phyloP scores from a whole-genome alignment of 306 rosid species.

The Delonix regia region DNA sequence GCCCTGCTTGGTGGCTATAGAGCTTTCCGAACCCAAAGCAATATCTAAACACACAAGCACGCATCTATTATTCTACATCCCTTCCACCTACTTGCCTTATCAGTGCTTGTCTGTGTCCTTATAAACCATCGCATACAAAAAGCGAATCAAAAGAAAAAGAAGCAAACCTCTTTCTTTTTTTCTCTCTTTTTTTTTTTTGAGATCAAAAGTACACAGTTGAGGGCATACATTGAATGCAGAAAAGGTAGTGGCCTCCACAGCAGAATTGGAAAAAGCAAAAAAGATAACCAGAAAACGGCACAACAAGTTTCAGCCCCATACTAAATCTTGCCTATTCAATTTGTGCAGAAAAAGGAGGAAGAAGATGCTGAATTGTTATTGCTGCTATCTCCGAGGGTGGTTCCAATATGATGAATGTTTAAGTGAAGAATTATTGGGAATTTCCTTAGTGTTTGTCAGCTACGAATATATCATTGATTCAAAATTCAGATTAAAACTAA shows the following conservation, averaged over 20 bases:
- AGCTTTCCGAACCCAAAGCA: slow-evolving; percentile 9
- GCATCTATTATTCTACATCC: not conserved
- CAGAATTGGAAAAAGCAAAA: not conserved
- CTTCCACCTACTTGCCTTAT: not conserved
- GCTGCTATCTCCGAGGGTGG: not conserved
- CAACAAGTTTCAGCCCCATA: not conserved
- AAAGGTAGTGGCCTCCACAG: slow-evolving; percentile 4
- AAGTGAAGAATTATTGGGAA: no score
- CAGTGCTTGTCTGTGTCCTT: not conserved
- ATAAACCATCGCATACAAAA: not conserved
- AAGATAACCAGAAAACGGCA: not conserved
- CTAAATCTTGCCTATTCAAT: not conserved
- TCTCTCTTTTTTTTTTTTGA: not conserved
- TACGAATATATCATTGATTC: not conserved
- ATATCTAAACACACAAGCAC: not conserved
- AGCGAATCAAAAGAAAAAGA: not conserved
- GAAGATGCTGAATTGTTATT: not conserved
- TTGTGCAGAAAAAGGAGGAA: not conserved
- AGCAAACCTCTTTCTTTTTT: not conserved
- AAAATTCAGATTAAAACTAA: not conserved
- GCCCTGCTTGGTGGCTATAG: slow-evolving; percentile 7
- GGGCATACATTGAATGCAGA: slow-evolving; percentile 3
- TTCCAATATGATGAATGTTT: not conserved
- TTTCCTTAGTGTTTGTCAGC: no score
- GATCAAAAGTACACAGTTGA: not conserved